phyloP scores from a whole-genome alignment of 139 green algal species.

The Mesostigma viride region DNA sequence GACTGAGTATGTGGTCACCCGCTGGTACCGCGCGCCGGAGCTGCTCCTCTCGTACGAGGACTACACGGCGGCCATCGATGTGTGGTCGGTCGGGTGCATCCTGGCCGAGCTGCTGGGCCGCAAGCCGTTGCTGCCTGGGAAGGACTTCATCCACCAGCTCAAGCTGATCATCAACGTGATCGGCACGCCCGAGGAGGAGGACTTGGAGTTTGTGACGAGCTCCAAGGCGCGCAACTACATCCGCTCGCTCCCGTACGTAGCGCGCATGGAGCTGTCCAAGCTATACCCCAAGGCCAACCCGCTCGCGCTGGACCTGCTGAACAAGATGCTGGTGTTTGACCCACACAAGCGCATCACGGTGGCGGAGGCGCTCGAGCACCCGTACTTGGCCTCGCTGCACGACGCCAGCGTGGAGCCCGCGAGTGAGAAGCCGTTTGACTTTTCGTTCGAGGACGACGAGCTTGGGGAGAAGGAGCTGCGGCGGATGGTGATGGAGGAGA shows the following conservation, averaged over 20 bases:
- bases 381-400: constrained; percentile 46
- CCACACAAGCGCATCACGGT: constrained; percentile 45
- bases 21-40: constrained; percentile 52
- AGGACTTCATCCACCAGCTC: constrained; percentile 56
- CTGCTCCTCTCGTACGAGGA: constrained; percentile 48
- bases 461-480: constrained; percentile 31
- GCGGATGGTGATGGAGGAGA: constrained; percentile 33
- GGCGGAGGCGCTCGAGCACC: constrained; percentile 44
- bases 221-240: constrained; percentile 48
- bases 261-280: constrained; percentile 26
- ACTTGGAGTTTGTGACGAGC: constrained; percentile 36
- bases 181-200: constrained; percentile 33
- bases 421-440: constrained; percentile 33
- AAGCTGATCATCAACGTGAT: constrained; percentile 52
- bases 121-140: constrained; percentile 48
- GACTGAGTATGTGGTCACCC: constrained; percentile 55
- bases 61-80: constrained; percentile 48
- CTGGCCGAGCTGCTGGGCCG: constrained; percentile 49
- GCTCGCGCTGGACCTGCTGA: constrained; percentile 40
- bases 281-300: constrained; percentile 38
- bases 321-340: constrained; percentile 50
- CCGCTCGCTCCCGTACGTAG: constrained; percentile 26
- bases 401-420: constrained; percentile 41
- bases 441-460: constrained; percentile 42
- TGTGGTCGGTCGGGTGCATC: constrained; percentile 51